Evolutionary conservation across 768 basidiomycete species (phyloP), one percentile per base, ranked within the genome.

Genomic region (Pleurotus pulmonarius): DNA sequence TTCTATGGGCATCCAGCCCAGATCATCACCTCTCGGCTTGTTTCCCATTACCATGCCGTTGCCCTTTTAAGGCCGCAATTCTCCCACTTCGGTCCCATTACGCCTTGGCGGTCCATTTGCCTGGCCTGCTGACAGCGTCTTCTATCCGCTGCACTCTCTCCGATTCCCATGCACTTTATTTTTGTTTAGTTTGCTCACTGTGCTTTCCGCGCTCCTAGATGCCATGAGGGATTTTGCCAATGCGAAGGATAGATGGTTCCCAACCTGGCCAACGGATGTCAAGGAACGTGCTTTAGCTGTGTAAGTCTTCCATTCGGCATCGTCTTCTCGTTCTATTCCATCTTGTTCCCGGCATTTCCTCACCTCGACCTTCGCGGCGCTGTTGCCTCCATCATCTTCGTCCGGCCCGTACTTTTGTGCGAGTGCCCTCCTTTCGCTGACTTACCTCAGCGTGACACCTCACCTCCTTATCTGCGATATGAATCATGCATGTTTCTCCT

Each of bases 231-330:
- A 87, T 58, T 91, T 91, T 63, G 81, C 83, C 16, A 65, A 73
- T 22, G 76, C 75, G 11, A 74, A 85, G 64, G 66, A 66, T 2
- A 75, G 79, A 49, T 94, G 92, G 92, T 80, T 79, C 60, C 75
- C 81, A 51, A 88, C 87, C 7, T 94, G 92, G 92, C 85, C 89
- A 2, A 67, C 75, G 5, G 79, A 75, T 49, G 75, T 82, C 8
- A 77, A 82, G 57, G 77, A 83, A 49, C 76, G 87, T 26, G 85
- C 87, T 1, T 81, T 94, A 73, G 78, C 87, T 43, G 79, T 94
- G 85, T 88, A 65, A 51, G 84, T 73, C 2, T 20, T 39, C 56
- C 8, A 16, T 44, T 44, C 41, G 41, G 6, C 41, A 22, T 44
- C 8, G 29, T 9, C 29, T 34, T 11, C 29, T 34, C 9, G 9